These are phyloP conservation scores for Phytophthora rubi DNA, from an alignment of 352 stramenopile genomes.

Conservation along the genomic window DNA sequence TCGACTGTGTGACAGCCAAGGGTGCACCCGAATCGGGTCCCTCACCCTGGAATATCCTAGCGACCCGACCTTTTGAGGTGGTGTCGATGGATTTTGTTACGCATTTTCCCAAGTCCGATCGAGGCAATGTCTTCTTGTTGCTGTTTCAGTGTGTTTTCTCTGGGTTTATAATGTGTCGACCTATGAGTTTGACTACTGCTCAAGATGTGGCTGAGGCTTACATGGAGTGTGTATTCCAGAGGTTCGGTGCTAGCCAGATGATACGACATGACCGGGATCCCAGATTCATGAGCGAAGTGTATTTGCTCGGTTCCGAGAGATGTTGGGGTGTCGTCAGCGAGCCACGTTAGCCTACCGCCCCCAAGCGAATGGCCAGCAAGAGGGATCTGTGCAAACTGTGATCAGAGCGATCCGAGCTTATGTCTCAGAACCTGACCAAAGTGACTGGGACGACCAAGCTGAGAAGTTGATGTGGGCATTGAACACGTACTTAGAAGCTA, in stretches of 20 bases:
- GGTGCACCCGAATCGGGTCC: constrained; percentile 1
- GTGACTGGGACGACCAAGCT: constrained; percentile 39
- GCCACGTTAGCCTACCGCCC: constrained; percentile 11
- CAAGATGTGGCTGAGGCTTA: too few species aligned
- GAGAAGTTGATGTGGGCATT: constrained; percentile 32
- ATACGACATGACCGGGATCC: too few species aligned
- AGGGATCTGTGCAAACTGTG: too few species aligned
- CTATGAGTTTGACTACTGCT: too few species aligned
- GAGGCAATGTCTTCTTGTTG: not conserved
- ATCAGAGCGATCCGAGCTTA: constrained; percentile 24
- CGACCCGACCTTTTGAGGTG: constrained; percentile 8
- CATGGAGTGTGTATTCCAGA: too few species aligned
- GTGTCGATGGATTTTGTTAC: constrained; percentile 29
- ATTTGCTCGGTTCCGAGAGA: too few species aligned
- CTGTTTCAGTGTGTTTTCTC: too few species aligned
- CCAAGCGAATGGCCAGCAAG: too few species aligned
- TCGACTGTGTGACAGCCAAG: constrained; percentile 6
- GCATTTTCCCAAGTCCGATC: not conserved
- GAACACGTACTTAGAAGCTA: constrained; percentile 26
- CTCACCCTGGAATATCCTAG: constrained; percentile 8
- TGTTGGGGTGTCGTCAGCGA: too few species aligned
- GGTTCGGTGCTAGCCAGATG: too few species aligned
- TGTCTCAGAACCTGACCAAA: constrained; percentile 26
- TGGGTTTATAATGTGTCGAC: too few species aligned
- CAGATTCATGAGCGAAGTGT: too few species aligned